Conservation (phyloP, 257 asterid species). For the Agastache rugosa region DNA sequence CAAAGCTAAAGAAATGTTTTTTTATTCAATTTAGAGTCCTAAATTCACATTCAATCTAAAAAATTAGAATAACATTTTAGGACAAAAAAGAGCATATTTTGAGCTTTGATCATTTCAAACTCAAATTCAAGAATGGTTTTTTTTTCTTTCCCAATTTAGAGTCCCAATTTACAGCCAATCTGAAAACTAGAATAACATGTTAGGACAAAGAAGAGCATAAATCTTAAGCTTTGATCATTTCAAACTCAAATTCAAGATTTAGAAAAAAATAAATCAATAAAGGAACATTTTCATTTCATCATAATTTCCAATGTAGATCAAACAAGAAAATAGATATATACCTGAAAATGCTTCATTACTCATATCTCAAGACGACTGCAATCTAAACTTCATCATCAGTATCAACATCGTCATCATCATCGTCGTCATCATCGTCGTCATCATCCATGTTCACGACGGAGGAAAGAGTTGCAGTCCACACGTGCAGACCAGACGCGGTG, state of each 20-base stretch:
- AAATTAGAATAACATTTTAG: background rate
- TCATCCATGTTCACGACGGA: constrained; percentile 54
- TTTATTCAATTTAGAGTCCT: constrained; percentile 15
- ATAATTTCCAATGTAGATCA: background rate
- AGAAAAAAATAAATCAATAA: no score
- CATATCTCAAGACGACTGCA: constrained; percentile 13
- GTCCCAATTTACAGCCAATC: background rate
- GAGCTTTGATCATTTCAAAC: background rate
- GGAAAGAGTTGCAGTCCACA: constrained; percentile 67
- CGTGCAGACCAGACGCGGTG: constrained; percentile 53
- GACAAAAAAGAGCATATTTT: constrained; percentile 33
- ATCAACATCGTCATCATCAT: constrained; percentile 31
- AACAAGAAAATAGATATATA: constrained; percentile 23
- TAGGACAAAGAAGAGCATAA: constrained; percentile 30
- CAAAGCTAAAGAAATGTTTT: background rate
- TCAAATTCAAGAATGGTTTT: background rate
- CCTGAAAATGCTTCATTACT: constrained; percentile 20
- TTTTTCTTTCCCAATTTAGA: background rate
- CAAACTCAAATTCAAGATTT: background rate
- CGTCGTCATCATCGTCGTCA: constrained; percentile 40
- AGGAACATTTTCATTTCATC: constrained; percentile 11
- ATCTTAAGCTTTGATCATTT: background rate
- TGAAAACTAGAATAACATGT: background rate
- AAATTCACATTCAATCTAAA: background rate
- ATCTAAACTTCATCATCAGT: constrained; percentile 27